These are phyloP conservation scores for Candida albicans DNA, from an alignment of 1,139 yeast genomes.

Conservation along the genomic window DNA sequence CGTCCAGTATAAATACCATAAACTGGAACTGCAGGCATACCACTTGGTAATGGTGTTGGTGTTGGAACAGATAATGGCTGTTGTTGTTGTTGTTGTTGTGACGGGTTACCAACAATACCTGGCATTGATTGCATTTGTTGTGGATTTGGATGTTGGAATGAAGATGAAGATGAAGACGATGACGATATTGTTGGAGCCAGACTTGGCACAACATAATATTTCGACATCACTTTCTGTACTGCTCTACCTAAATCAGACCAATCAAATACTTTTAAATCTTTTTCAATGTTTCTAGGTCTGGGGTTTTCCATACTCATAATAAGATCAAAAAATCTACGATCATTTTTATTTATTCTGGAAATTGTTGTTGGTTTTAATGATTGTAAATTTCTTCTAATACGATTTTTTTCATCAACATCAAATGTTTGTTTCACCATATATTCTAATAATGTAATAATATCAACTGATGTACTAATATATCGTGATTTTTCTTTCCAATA, in stretches of 20 bases:
- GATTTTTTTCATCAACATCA: slow-evolving; percentile 66
- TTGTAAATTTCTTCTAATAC: slow-evolving; percentile 68
- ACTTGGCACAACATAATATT: slow-evolving; percentile 39
- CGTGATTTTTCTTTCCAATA: slow-evolving; percentile 55
- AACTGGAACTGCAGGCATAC: no score
- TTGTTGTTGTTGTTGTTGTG: background rate
- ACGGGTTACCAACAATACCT: background rate
- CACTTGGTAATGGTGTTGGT: no score
- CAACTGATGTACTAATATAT: slow-evolving; percentile 65
- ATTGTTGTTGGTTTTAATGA: slow-evolving; percentile 64
- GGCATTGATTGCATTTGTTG: background rate
- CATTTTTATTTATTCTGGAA: slow-evolving; percentile 47
- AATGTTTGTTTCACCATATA: slow-evolving; percentile 57
- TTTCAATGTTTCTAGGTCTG: slow-evolving; percentile 70
- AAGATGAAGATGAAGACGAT: background rate
- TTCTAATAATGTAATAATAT: slow-evolving; percentile 59
- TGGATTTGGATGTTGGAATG: slow-evolving; percentile 1
- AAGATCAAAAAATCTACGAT: slow-evolving; percentile 51
- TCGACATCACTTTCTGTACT: slow-evolving; percentile 58
- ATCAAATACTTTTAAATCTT: slow-evolving; percentile 66
- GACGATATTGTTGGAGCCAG: background rate
- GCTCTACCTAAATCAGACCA: slow-evolving; percentile 61
- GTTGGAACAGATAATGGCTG: background rate
- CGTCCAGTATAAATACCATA: no score
- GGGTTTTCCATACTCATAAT: slow-evolving; percentile 69